These are phyloP conservation scores for Ceratobasidium papillatum DNA, from an alignment of 1,284 basidiomycete genomes.

Conservation along the genomic window DNA sequence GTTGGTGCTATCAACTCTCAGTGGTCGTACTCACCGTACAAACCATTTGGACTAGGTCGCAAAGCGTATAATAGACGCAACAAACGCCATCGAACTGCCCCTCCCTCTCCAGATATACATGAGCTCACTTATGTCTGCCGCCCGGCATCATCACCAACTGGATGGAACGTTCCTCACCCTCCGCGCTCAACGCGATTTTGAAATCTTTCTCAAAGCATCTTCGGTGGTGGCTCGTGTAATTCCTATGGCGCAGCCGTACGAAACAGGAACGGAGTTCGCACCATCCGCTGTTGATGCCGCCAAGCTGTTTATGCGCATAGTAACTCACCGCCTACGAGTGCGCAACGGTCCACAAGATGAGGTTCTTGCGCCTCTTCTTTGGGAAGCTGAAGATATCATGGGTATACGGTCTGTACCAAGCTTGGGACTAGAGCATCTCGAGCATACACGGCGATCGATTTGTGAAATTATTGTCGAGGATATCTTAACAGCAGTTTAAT, in stretches of 20 bases:
- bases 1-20: background rate
- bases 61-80: slow-evolving; percentile 48
- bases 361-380: slow-evolving; percentile 15
- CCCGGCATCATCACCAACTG: slow-evolving; percentile 72
- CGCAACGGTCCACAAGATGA: slow-evolving; percentile 31
- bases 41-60: slow-evolving; percentile 42
- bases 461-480: slow-evolving; percentile 37
- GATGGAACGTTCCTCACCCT: slow-evolving; percentile 73
- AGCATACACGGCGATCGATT: slow-evolving; percentile 33
- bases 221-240: slow-evolving; percentile 59
- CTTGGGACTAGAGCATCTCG: slow-evolving; percentile 14
- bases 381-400: slow-evolving; percentile 25
- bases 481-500: slow-evolving; percentile 26
- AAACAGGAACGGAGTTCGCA: background rate
- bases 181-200: slow-evolving; percentile 65
- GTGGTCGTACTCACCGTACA: slow-evolving; percentile 56
- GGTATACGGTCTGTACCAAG: slow-evolving; percentile 25
- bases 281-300: slow-evolving; percentile 37
- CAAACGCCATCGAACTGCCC: slow-evolving; percentile 55
- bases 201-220: slow-evolving; percentile 67
- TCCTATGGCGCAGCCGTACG: slow-evolving; percentile 21
- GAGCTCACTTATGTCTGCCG: slow-evolving; percentile 74
- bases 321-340: slow-evolving; percentile 23
- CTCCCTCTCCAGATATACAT: slow-evolving; percentile 67
- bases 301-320: slow-evolving; percentile 30